Evolutionary conservation across 805 yeast species (phyloP).

Genomic region (Wickerhamiella cacticola): DNA sequence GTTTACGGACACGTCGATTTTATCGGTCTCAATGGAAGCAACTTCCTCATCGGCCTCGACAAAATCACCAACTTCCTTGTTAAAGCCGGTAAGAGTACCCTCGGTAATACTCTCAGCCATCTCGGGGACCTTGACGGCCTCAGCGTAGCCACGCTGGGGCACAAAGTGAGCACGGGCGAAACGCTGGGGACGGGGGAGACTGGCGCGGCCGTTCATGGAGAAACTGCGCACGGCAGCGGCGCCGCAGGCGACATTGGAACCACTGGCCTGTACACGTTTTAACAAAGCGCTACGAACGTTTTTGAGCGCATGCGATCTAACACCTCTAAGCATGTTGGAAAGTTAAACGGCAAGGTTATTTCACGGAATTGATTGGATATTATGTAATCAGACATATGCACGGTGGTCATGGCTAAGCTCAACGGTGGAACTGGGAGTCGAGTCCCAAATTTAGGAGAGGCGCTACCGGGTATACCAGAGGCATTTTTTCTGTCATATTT

Average conservation of each 20-base stretch:
- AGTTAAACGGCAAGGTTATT: constrained; percentile 1
- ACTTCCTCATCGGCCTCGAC: constrained; percentile 78
- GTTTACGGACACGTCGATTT: constrained; percentile 93
- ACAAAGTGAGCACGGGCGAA: constrained; percentile 7
- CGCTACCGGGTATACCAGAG: too few species aligned
- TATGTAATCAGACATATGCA: background rate
- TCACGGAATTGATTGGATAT: constrained; percentile 2
- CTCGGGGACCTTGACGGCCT: constrained; percentile 76
- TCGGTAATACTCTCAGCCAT: constrained; percentile 98
- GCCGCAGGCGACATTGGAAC: background rate
- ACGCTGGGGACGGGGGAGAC: constrained; percentile 11
- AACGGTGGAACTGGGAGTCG: too few species aligned
- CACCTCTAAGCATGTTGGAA: constrained; percentile 12
- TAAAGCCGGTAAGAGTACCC: constrained; percentile 66
- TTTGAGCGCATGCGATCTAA: constrained; percentile 8
- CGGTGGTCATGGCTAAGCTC: background rate
- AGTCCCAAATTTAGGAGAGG: too few species aligned
- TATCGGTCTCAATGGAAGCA: constrained; percentile 97
- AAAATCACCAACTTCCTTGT: constrained; percentile 67
- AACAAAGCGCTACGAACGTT: constrained; percentile 9
- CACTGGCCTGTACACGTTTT: constrained; percentile 2
- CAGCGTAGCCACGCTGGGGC: constrained; percentile 24
- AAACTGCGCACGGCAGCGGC: constrained; percentile 7
- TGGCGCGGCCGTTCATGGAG: constrained; percentile 10
- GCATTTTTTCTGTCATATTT: too few species aligned